Evolutionary conservation across 306 rosid genomes (phyloP).

Genomic region (Argentina anserina): DNA sequence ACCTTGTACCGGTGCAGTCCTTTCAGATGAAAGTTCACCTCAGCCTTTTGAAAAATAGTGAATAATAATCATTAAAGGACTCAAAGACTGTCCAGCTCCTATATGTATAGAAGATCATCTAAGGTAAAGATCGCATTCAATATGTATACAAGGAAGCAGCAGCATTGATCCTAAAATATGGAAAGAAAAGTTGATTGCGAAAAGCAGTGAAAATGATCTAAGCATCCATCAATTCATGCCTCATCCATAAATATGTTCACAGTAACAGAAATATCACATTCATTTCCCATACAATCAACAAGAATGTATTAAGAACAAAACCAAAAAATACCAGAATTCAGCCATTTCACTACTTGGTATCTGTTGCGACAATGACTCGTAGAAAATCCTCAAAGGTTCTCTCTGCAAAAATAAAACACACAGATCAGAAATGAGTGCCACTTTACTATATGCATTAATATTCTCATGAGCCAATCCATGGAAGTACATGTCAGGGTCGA

Average conservation of each 20-base stretch:
- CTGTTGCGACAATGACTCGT: conserved; percentile 82
- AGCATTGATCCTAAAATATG: background rate
- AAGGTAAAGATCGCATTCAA: background rate
- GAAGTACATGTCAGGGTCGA: conserved; percentile 17
- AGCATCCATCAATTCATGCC: background rate
- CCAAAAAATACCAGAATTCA: conserved; percentile 62
- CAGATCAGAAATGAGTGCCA: conserved; percentile 20
- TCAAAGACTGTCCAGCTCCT: background rate
- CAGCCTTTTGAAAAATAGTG: background rate
- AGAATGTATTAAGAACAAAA: conserved; percentile 22
- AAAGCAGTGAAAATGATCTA: conserved; percentile 3
- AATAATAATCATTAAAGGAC: background rate
- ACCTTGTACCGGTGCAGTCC: background rate
- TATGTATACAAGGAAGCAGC: background rate
- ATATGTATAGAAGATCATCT: background rate
- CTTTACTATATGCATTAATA: background rate
- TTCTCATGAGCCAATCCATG: conserved; percentile 11
- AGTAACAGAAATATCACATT: background rate
- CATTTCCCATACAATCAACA: background rate
- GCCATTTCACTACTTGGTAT: conserved; percentile 93
- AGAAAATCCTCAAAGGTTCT: conserved; percentile 87
- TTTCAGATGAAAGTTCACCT: background rate
- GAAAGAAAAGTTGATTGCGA: background rate
- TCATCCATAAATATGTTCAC: background rate
- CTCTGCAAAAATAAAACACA: conserved; percentile 56